Evolutionary conservation across 768 basidiomycete genomes (phyloP), one percentile per base, ranked within the genome.

Genomic region (Melanogaster broomeanus): DNA sequence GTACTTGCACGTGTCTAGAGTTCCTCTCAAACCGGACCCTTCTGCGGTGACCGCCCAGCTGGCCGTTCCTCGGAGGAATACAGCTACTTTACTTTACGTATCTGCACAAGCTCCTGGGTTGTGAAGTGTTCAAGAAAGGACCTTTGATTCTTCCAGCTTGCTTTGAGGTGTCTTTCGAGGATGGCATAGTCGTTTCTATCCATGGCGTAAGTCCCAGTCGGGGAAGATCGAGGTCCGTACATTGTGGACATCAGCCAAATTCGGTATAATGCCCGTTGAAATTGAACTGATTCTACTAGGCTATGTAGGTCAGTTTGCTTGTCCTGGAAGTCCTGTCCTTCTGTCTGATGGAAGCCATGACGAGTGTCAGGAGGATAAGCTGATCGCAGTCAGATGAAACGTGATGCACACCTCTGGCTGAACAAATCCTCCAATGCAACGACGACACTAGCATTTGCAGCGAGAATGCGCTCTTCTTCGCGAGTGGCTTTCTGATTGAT

Each of bases 391-490:
- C n/a, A n/a, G n/a, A n/a, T n/a, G n/a, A n/a, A n/a, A n/a, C n/a
- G n/a, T n/a, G n/a, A n/a, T n/a, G n/a, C n/a, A n/a, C 60, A 69
- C 76, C 72, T 70, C 34, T 62, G 49, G 47, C 76, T 76, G 51
- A 71, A 77, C 11, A 76, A 35, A 27, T 68, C 61, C 51, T 75
- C 74, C 15, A 76, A 39, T 0, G 53, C 48, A 6, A 45, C 53
- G 10, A 70, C 64, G 4, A 60, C 48, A 6, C n/a, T 43, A 8
- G 66, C 67, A 38, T 66, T 61, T 11, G 33, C 13, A 6, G 53
- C 47, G 21, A 76, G 41, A 11, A 51, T 25, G 31, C 49, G 39
- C 44, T 59, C 56, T 48, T 72, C 69, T 46, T 61, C 42, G 52
- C 42, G 18, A 4, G 56, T 58, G 4, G 65, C 62, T 0, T 52